Evolutionary conservation across 805 yeast genomes (phyloP).

Genomic region (Zygosaccharomyces kombuchaensis): DNA sequence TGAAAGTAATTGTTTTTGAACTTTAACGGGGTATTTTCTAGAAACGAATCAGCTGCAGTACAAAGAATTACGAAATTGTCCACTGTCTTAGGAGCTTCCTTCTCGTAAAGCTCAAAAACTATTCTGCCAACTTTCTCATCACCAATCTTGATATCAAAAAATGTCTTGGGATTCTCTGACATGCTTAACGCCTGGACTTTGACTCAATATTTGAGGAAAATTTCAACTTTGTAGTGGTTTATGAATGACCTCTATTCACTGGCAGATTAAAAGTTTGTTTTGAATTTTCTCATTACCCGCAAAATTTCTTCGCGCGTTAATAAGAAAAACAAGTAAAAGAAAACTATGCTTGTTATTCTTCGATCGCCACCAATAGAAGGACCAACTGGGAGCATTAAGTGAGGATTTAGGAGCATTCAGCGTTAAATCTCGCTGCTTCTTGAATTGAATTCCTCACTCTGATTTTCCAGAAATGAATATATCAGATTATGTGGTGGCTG

Average conservation of each 20-base stretch:
- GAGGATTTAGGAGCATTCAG: background rate
- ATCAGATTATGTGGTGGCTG: constrained; percentile 34
- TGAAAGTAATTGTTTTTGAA: constrained; percentile 51
- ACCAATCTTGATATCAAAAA: constrained; percentile 50
- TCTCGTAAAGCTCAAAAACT: constrained; percentile 49
- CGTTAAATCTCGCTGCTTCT: background rate
- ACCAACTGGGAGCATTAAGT: background rate
- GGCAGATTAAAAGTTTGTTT: background rate
- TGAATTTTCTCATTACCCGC: constrained; percentile 4
- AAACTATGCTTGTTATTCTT: background rate
- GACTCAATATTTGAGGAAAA: background rate
- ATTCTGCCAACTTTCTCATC: constrained; percentile 49
- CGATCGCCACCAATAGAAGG: background rate
- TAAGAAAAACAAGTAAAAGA: background rate
- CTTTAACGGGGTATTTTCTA: constrained; percentile 27
- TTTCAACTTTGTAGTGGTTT: background rate
- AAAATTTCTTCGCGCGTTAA: background rate
- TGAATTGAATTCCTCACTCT: background rate
- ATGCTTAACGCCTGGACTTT: background rate
- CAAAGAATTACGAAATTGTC: constrained; percentile 50
- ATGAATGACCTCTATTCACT: background rate
- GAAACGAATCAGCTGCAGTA: constrained; percentile 31
- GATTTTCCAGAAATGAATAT: background rate
- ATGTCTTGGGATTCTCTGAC: constrained; percentile 20
- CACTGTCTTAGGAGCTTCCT: constrained; percentile 53